Evolutionary conservation across 1,139 yeast species (phyloP).

Genomic region (Zhuliangozyma blackwelliae): DNA sequence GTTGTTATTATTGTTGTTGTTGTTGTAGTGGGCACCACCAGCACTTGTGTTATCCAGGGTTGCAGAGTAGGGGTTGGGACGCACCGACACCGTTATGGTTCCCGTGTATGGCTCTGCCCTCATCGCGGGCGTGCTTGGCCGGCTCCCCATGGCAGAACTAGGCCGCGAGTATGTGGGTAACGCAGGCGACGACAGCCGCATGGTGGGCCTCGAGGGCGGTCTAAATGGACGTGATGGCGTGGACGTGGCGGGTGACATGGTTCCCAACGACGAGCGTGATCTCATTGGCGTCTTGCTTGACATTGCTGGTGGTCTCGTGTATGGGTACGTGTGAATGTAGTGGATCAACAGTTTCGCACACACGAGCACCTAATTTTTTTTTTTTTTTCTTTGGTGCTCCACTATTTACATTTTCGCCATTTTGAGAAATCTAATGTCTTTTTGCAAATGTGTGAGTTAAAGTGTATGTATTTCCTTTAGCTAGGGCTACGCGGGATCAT

Average conservation of each 20-base stretch:
- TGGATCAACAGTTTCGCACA: no score
- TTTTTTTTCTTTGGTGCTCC: no score
- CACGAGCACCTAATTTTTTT: no score
- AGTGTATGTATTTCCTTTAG: background rate
- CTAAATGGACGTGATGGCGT: constrained; percentile 7
- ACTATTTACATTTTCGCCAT: no score
- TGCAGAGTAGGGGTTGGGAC: constrained; percentile 48
- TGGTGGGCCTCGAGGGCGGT: constrained; percentile 14
- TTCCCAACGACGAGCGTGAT: constrained; percentile 16
- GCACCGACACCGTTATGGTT: constrained; percentile 46
- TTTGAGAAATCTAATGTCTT: constrained; percentile 1
- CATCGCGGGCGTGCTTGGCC: constrained; percentile 38
- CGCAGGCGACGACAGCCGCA: constrained; percentile 12
- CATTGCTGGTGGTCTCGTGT: no score
- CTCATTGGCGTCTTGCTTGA: constrained; percentile 5
- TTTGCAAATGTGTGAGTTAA: background rate
- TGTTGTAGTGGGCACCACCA: no score
- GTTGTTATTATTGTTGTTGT: no score
- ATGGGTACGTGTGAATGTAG: no score
- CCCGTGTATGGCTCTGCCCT: constrained; percentile 45
- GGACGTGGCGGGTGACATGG: constrained; percentile 4
- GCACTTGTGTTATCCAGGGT: constrained; percentile 16
- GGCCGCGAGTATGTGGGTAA: constrained; percentile 22
- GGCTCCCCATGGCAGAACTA: constrained; percentile 34
- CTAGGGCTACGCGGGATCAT: background rate